Evolutionary conservation across 805 yeast species (phyloP).

Genomic region (Pichia pseudocactophila): DNA sequence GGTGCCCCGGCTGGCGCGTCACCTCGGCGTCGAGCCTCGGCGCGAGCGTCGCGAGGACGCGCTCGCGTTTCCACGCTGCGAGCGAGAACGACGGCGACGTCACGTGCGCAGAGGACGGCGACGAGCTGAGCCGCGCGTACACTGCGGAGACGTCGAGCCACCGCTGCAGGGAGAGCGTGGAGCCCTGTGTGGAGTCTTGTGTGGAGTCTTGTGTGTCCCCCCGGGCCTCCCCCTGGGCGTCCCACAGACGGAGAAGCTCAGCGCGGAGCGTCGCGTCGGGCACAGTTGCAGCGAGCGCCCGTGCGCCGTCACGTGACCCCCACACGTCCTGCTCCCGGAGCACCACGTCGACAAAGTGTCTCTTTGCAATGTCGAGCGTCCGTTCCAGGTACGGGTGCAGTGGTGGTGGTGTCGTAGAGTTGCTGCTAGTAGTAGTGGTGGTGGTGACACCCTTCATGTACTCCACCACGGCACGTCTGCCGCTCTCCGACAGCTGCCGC

Average conservation of each 20-base stretch:
- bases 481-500: slow-evolving; percentile 58
- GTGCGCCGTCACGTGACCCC: slow-evolving; percentile 45
- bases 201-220: too few species aligned
- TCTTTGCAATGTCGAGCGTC: slow-evolving; percentile 57
- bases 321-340: slow-evolving; percentile 85
- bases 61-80: slow-evolving; percentile 68
- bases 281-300: slow-evolving; percentile 49
- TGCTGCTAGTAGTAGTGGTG: slow-evolving; percentile 40
- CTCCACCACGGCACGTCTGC: slow-evolving; percentile 72
- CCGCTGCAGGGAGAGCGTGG: too few species aligned
- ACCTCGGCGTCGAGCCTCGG: slow-evolving; percentile 94
- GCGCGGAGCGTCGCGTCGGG: slow-evolving; percentile 52
- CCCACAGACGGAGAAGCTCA: slow-evolving; percentile 55
- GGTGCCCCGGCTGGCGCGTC: slow-evolving; percentile 79
- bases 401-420: slow-evolving; percentile 60
- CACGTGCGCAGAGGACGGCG: slow-evolving; percentile 31
- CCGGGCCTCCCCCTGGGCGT: slow-evolving; percentile 29
- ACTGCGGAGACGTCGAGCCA: too few species aligned
- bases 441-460: slow-evolving; percentile 66
- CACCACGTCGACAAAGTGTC: slow-evolving; percentile 55
- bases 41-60: slow-evolving; percentile 70
- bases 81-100: slow-evolving; percentile 32
- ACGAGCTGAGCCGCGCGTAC: too few species aligned
- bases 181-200: too few species aligned
- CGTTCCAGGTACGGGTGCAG: slow-evolving; percentile 82